phyloP scores from a whole-genome alignment of 768 basidiomycete genomes.

The Mycena alexandri region DNA sequence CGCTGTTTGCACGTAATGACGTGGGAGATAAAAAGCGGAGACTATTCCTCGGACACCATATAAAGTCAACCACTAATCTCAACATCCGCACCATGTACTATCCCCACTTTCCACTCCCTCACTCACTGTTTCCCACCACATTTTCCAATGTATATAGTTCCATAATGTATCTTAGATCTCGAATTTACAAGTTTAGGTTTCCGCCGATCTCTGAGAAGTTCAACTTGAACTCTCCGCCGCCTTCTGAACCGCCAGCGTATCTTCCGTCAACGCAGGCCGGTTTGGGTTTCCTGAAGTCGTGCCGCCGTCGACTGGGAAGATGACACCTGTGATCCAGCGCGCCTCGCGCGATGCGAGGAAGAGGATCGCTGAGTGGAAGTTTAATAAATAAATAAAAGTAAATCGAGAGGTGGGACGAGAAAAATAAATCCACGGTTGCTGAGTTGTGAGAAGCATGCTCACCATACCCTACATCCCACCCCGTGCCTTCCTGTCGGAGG shows the following conservation, averaged over 20 bases:
- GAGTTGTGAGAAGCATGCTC: constrained; percentile 27
- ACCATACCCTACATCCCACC: constrained; percentile 57
- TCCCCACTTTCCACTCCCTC: no score
- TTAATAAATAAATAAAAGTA: no score
- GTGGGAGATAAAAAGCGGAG: no score
- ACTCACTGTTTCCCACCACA: no score
- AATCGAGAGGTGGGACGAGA: background rate
- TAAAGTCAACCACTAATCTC: no score
- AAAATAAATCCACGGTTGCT: background rate
- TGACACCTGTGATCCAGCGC: constrained; percentile 57
- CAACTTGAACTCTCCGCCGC: background rate
- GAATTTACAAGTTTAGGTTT: no score
- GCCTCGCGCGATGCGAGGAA: constrained; percentile 58
- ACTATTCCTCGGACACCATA: no score
- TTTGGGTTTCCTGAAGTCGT: constrained; percentile 46
- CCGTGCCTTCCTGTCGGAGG: constrained; percentile 57
- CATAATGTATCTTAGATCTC: no score
- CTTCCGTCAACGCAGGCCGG: constrained; percentile 25
- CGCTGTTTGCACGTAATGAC: constrained; percentile 6
- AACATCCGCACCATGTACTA: no score
- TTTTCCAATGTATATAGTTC: no score
- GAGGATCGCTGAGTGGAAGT: constrained; percentile 40
- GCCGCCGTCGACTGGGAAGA: constrained; percentile 58
- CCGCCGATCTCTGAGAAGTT: no score
- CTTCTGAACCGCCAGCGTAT: constrained; percentile 21